phyloP scores from a whole-genome alignment of 164 flowering plant genomes.

The Chimonanthus praecox region DNA sequence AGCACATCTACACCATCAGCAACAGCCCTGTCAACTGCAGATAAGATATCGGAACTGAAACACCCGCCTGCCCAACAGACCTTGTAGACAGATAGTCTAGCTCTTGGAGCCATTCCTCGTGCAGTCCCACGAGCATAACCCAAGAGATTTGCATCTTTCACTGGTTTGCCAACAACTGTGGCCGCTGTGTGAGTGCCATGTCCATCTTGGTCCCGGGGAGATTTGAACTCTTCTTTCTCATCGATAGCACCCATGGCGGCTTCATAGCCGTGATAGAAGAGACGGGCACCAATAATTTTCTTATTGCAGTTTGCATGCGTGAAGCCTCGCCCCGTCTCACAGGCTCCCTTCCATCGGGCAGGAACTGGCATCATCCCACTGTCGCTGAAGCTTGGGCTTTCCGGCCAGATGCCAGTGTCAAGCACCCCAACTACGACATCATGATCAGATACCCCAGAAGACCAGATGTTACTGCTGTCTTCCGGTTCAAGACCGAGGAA shows the following conservation, averaged over 20 bases:
- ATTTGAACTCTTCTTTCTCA: slow-evolving; percentile 58
- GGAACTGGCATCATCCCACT: slow-evolving; percentile 49
- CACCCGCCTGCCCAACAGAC: slow-evolving; percentile 87
- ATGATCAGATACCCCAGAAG: slow-evolving; percentile 23
- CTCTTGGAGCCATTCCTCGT: slow-evolving; percentile 74
- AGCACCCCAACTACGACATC: slow-evolving; percentile 81
- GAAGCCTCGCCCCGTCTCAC: slow-evolving; percentile 48
- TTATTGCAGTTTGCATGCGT: slow-evolving; percentile 45
- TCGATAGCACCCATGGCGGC: slow-evolving; percentile 59
- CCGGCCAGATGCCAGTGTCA: slow-evolving; percentile 92
- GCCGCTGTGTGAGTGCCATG: slow-evolving; percentile 95
- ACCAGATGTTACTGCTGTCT: slow-evolving; percentile 36
- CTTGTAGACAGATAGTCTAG: slow-evolving; percentile 73
- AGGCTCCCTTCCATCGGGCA: slow-evolving; percentile 59
- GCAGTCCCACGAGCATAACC: slow-evolving; percentile 85
- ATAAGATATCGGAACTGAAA: slow-evolving; percentile 76
- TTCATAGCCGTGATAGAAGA: slow-evolving; percentile 67
- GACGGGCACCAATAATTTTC: slow-evolving; percentile 76
- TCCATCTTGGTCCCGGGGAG: slow-evolving; percentile 85
- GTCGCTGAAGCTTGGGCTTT: slow-evolving; percentile 75
- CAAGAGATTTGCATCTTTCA: slow-evolving; percentile 57
- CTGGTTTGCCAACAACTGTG: slow-evolving; percentile 73
- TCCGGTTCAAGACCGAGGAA: slow-evolving; percentile 60
- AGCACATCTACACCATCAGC: slow-evolving; percentile 79
- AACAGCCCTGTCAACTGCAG: slow-evolving; percentile 79